Conservation (phyloP, 2,329 filamentous ascomycete genomes). For the Pseudogymnoascus sp. region DNA sequence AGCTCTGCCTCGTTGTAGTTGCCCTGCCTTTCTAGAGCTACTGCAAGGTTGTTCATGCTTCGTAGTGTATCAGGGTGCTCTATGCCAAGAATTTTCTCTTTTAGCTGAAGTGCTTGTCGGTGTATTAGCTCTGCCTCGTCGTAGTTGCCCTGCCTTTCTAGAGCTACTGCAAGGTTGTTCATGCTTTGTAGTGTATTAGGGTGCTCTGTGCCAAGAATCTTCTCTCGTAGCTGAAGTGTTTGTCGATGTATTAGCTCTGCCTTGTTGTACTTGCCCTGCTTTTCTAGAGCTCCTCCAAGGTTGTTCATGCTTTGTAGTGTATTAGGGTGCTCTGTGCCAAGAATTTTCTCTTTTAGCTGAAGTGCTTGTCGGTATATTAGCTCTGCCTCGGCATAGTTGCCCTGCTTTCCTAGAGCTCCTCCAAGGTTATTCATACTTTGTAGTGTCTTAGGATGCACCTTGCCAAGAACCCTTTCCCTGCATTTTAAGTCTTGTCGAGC, state of each 20-base stretch:
- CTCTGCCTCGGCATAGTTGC: slow-evolving; percentile 10
- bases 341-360: slow-evolving; percentile 10
- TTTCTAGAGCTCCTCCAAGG: not conserved
- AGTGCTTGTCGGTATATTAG: not conserved
- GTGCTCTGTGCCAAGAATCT: slow-evolving; percentile 14
- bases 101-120: not conserved
- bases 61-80: slow-evolving; percentile 9
- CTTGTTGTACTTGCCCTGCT: slow-evolving; percentile 1
- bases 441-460: slow-evolving; percentile 15
- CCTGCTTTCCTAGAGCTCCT: not conserved
- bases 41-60: slow-evolving; percentile 11
- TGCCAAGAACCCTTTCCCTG: slow-evolving; percentile 4
- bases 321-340: not conserved
- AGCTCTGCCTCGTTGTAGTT: no score
- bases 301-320: slow-evolving; percentile 10
- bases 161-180: not conserved
- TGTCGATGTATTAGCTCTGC: slow-evolving; percentile 6
- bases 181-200: slow-evolving; percentile 11
- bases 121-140: not conserved
- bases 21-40: not conserved
- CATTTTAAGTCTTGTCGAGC: not conserved
- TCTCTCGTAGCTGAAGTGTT: slow-evolving; percentile 7
- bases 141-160: not conserved
- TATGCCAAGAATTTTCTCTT: not conserved
- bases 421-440: slow-evolving; percentile 19